Conservation (phyloP, 495 filamentous ascomycete genomes). For the Lasiosphaeriaceae sp. region DNA sequence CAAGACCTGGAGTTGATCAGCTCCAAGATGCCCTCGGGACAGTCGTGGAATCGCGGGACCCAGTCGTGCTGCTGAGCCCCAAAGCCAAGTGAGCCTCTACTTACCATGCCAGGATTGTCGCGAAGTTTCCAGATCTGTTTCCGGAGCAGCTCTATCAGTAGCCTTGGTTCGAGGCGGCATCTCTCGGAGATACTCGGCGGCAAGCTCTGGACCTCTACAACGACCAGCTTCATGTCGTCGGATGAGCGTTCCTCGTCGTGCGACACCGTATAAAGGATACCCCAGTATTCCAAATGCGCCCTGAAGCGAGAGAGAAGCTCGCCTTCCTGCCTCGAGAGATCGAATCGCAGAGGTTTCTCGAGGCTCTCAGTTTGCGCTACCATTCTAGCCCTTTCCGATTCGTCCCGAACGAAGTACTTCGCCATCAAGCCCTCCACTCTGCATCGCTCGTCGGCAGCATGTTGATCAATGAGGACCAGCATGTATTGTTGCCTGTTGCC, state of each 20-base stretch:
- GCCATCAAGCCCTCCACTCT: conserved; percentile 66
- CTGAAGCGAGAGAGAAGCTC: conserved; percentile 51
- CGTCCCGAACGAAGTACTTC: conserved; percentile 28
- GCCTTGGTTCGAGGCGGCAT: conserved; percentile 63
- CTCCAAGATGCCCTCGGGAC: conserved; percentile 76
- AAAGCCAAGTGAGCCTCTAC: background rate
- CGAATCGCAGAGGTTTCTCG: conserved; percentile 57
- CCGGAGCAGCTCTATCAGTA: conserved; percentile 68
- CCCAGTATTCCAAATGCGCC: conserved; percentile 64
- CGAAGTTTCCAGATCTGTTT: conserved; percentile 63
- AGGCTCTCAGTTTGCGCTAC: conserved; percentile 25
- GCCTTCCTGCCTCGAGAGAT: conserved; percentile 55
- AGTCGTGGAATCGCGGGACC: conserved; percentile 58
- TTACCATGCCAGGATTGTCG: conserved; percentile 19
- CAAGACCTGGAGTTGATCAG: conserved; percentile 88
- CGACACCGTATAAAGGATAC: conserved; percentile 56
- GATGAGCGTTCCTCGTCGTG: background rate
- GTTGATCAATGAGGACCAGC: conserved; percentile 85
- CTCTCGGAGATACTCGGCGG: conserved; percentile 71
- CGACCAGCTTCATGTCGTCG: conserved; percentile 3
- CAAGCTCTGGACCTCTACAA: conserved; percentile 53
- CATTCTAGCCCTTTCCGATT: background rate
- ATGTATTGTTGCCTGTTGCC: conserved; percentile 11
- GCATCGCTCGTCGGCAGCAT: conserved; percentile 89
- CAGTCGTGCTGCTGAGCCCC: conserved; percentile 34